phyloP scores from a whole-genome alignment of 352 stramenopile genomes.

The Globisporangium abappressorium region DNA sequence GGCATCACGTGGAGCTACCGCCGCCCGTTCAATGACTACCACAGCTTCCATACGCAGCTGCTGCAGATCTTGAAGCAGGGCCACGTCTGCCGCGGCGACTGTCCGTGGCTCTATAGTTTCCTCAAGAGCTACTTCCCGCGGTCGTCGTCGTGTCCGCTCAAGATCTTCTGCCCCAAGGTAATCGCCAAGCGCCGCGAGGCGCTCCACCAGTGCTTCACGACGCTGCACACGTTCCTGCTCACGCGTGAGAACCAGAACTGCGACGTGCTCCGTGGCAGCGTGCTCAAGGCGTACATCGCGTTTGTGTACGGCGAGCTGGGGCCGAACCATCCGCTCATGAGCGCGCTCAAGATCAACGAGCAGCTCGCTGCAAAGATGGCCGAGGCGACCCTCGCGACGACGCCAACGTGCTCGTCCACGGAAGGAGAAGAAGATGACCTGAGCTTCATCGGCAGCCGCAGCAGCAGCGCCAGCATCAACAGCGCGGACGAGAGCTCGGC shows the following conservation, averaged over 20 bases:
- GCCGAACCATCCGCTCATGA: conserved; percentile 8
- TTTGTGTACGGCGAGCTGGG: conserved; percentile 16
- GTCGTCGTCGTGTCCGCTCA: conserved; percentile 10
- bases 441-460: conserved; percentile 1
- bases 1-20: conserved; percentile 13
- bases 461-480: conserved; percentile 1
- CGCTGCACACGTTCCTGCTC: conserved; percentile 13
- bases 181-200: conserved; percentile 15
- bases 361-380: neutral
- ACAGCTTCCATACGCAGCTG: conserved; percentile 4
- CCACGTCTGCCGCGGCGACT: conserved; percentile 14
- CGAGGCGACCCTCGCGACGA: neutral
- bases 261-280: conserved; percentile 7
- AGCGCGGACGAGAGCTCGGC: neutral
- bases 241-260: conserved; percentile 21
- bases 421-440: neutral
- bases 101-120: conserved; percentile 22
- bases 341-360: conserved; percentile 11
- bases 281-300: conserved; percentile 10
- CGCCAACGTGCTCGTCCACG: neutral
- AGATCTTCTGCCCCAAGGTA: neutral
- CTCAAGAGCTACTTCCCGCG: conserved; percentile 21
- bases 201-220: conserved; percentile 15
- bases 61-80: conserved; percentile 11
- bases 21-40: neutral